Base-by-base conservation (phyloP, 257 asterid species). In the Solanum etuberosum region DNA sequence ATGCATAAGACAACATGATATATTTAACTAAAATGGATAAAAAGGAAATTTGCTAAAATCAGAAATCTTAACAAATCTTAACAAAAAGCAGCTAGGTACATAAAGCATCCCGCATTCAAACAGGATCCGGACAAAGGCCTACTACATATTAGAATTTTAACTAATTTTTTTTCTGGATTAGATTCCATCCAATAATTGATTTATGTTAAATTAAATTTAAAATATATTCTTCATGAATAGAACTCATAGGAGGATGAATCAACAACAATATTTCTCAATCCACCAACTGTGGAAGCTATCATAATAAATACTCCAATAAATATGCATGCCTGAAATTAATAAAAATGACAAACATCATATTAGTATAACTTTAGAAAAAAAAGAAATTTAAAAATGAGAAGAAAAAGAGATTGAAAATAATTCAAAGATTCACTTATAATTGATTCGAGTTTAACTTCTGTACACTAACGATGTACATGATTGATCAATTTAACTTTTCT, bases 281-380 rank as follows among this genome's bases (percentile, higher is more conserved):
- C 98, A 20, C 99, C 99, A 29, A 96, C 72, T 13, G 97, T 95
- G 43, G 99, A 96, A 63, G 98, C 96, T 82, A 95, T 86, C 95
- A 96, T 96, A 88, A 96, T 91, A 90, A 95, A 91, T 54, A 92
- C 90, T 76, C 94, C 94, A 83, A 92, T 84, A 68, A 92, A 54
- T 84, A 93, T 93, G 87, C 96, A 93, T 54, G 86, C 93, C 98
- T 95, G 93, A 81, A 81, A 29, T 81, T 18, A 5, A 16, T 48
- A 29, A 80, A 43, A 46, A 16, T 15, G n/a, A 1, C 67, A 80
- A 74, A 74, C 18, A 46, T 46, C 16, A 78, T 78, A 42, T 42
- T 25, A 78, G 63, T 78, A 78, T 0, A 78, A 78, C 37, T 77
- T 13, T 4, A 6, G 23, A 12, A 37, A 1, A 21, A 72, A 68